Evolutionary conservation across 2,329 filamentous ascomycete species (phyloP), one percentile per base, ranked within the genome.

Genomic region (Fusarium xyrophilum): DNA sequence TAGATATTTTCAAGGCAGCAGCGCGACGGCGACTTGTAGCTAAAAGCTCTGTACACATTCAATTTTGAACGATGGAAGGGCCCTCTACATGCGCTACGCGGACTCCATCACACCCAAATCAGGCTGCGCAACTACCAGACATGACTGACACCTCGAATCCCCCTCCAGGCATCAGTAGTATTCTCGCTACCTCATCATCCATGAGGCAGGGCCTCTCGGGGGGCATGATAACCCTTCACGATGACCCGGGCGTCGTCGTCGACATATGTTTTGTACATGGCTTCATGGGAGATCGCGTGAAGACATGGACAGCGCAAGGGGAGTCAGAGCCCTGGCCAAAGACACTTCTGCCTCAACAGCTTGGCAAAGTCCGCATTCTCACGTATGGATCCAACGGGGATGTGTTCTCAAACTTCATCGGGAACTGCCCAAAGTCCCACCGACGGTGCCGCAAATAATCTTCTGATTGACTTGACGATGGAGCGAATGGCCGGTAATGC

Each of bases 331-430:
- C 21, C 0, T 42, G 39, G 39, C 39, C 3, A 25, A 42, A 42
- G 4, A 8, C 7, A 7, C 39, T 42, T 42, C 15, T 42, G 15
- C 39, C 39, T 6, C 5, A 0, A 23, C 15, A 6, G 11, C 39
- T 42, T 6, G 23, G 4, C 15, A 42, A 25, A 25, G 39, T 42
- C 39, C 39, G 39, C 2, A 2, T 42, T 13, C 39, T 42, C 15
- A 19, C 11, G 2, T 42, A 42, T 19, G 15, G 21, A 19, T 25
- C 25, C 0, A 3, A 19, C 2, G 4, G 15, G 7, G 7, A 13
- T 8, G 15, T 5, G 7, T 4, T 8, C 0, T 6, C 7, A 2
- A 2, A 6, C 15, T 25, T 4, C n/a, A 3, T 2, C 0, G 21
- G 7, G 39, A 25, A 13, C 15, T 25, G 21, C 3, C 0, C 0